Conservation (phyloP, 768 basidiomycete genomes). For the Pisolithus orientalis region DNA sequence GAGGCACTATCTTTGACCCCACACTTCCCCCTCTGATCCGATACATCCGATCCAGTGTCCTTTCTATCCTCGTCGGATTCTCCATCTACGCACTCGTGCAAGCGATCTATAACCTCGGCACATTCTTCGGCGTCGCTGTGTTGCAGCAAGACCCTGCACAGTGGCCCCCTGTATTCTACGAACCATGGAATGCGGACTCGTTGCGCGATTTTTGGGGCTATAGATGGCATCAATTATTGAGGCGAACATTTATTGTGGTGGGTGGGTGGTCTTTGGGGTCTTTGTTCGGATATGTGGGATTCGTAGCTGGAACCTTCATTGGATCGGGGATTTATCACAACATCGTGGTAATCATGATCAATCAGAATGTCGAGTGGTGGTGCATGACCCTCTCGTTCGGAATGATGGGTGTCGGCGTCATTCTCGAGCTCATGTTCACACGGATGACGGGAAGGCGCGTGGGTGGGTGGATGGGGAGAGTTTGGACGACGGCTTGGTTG, state of each 20-base stretch:
- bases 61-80: conserved; percentile 38
- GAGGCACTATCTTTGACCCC: conserved; percentile 19
- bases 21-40: conserved; percentile 14
- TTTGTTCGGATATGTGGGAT: not conserved
- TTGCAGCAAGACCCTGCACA: conserved; percentile 37
- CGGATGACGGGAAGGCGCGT: conserved; percentile 34
- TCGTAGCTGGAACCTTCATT: not conserved
- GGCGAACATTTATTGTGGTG: not conserved
- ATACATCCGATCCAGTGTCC: conserved; percentile 32
- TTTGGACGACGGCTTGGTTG: conserved; percentile 47
- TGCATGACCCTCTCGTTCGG: not conserved
- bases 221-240: conserved; percentile 50
- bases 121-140: conserved; percentile 38
- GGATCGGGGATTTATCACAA: not conserved
- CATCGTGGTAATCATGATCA: conserved; percentile 39
- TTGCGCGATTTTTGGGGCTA: conserved; percentile 23
- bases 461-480: conserved; percentile 36
- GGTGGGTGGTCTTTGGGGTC: not conserved
- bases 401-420: not conserved
- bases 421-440: not conserved
- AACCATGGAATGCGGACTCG: conserved; percentile 46
- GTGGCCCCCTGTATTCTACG: conserved; percentile 52
- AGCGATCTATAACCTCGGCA: conserved; percentile 30
- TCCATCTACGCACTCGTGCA: conserved; percentile 40
- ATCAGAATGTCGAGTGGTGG: not conserved